Evolutionary conservation across 2,329 filamentous ascomycete species (phyloP).

Genomic region (Thielaviopsis ethacetica): DNA sequence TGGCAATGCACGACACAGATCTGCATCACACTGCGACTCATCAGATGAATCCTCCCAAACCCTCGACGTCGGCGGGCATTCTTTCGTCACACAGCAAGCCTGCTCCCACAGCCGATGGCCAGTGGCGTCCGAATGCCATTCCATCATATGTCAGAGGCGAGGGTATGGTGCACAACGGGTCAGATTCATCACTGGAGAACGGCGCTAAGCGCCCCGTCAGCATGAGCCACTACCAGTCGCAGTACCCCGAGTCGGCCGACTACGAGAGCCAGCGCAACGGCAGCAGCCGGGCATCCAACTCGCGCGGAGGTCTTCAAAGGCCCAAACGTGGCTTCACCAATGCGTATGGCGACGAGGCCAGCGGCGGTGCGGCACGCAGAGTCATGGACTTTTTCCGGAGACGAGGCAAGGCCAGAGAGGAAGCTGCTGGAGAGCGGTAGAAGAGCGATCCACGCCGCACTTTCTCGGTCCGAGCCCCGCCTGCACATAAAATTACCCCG

Average conservation of each 20-base stretch:
- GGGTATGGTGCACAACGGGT: conserved; percentile 31
- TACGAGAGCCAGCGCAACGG: conserved; percentile 25
- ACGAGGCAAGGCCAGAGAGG: conserved; percentile 48
- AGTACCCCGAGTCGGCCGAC: conserved; percentile 26
- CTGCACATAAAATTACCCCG: neutral
- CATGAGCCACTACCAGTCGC: conserved; percentile 28
- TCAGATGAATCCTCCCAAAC: conserved; percentile 2
- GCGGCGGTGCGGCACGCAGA: conserved; percentile 69
- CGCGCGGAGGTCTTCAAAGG: conserved; percentile 55
- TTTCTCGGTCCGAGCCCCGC: conserved; percentile 8
- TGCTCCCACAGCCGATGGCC: neutral
- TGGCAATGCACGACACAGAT: conserved; percentile 31
- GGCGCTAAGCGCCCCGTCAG: conserved; percentile 13
- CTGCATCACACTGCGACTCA: neutral
- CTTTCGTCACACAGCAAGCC: neutral
- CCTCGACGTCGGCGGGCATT: conserved; percentile 10
- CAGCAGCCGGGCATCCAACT: conserved; percentile 15
- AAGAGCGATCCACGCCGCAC: conserved; percentile 7
- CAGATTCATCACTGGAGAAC: conserved; percentile 36
- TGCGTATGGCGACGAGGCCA: conserved; percentile 63
- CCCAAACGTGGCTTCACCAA: conserved; percentile 68
- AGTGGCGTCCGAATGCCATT: conserved; percentile 20
- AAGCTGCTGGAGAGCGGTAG: conserved; percentile 10
- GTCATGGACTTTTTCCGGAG: conserved; percentile 98
- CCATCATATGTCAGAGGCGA: conserved; percentile 30